Percentiles rank a stretch among this genome's conserved stretches.
Evolutionary conservation across 2,329 filamentous ascomycete genomes (phyloP).

Genomic region (Pseudocercospora cruenta): DNA sequence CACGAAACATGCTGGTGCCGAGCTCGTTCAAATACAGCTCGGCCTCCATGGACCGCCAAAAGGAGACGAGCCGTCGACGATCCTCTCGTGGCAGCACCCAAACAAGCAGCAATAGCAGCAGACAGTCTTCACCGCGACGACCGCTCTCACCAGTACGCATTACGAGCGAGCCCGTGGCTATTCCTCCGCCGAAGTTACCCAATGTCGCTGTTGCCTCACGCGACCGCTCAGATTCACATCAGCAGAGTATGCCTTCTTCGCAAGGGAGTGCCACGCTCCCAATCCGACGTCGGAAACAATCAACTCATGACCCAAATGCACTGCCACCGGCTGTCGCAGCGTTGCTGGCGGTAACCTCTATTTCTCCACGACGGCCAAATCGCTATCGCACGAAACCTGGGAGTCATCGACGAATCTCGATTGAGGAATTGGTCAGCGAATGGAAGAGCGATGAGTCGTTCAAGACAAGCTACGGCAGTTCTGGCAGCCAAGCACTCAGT

Average conservation of each 20-base stretch:
- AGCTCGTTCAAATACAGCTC: conserved; percentile 49
- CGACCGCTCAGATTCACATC: conserved; percentile 32
- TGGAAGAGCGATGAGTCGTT: conserved; percentile 53
- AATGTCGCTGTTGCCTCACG: conserved; percentile 37
- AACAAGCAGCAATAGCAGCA: conserved; percentile 15
- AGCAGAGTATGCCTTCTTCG: conserved; percentile 32
- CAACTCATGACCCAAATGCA: conserved; percentile 46
- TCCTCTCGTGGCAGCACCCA: conserved; percentile 14
- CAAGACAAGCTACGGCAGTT: conserved; percentile 34
- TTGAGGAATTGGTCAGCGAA: conserved; percentile 60
- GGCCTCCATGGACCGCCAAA: conserved; percentile 31
- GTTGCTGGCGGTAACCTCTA: conserved; percentile 62
- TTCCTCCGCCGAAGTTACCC: conserved; percentile 43
- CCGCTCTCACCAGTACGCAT: conserved; percentile 32
- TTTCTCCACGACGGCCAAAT: conserved; percentile 53
- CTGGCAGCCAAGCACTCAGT: conserved; percentile 49
- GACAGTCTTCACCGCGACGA: conserved; percentile 17
- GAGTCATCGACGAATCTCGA: conserved; percentile 52
- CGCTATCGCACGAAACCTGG: conserved; percentile 47
- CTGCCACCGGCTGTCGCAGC: conserved; percentile 61
- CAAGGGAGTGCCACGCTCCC: conserved; percentile 24
- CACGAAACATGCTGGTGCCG: conserved; percentile 48
- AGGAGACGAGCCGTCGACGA: conserved; percentile 24
- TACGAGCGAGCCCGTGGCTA: conserved; percentile 48
- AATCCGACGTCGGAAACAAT: conserved; percentile 30